Base-by-base conservation (phyloP, 306 rosid species). In the Quercus aquifolioides region DNA sequence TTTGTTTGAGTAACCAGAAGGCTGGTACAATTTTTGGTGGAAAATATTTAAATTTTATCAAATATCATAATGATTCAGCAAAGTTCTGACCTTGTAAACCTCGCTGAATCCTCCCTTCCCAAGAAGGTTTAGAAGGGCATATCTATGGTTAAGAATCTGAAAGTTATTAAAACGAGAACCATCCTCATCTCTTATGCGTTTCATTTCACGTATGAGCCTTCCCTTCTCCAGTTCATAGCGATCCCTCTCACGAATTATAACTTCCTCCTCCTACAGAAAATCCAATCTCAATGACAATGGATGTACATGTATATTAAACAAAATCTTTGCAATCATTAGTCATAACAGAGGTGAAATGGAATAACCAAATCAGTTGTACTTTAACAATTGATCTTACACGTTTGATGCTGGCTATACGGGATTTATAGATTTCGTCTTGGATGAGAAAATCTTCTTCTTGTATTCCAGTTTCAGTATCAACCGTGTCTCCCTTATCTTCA, bases 31-130 rank as follows among this genome's bases (percentile, higher is more conserved):
- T 55, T 76, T 59, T 56, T 13, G 72, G 41, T 69, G 30, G 62
- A 71, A 54, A 57, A 30, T 38, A 71, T 56, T 49, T 74, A 74
- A 28, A 15, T 55, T 55, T 5, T 20, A 52, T 26, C 19, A 86
- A 78, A 74, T 38, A 19, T 55, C 41, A 68, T 69, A 49, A 67
- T 57, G 75, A 68, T 85, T 73, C 59, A 76, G 33, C 15, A 52
- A 76, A 74, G 70, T 64, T 89, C 94, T 81, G 93, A 96, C 99
- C 99, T 96, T 93, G 86, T 96, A 96, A 79, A 96, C 99, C 88
- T 96, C 99, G 69, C 99, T 96, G 87, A 96, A 96, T 76, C 99
- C 99, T 62, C 98, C 99, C 88, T 96, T 96, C 71, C 99, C 99
- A 68, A 96, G 99, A 89, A 96, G 98, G 88, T 96, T 96, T 82